Evolutionary conservation across 1,139 yeast species (phyloP), one percentile per base, ranked within the genome.

Genomic region (Blastobotrys persicus): DNA sequence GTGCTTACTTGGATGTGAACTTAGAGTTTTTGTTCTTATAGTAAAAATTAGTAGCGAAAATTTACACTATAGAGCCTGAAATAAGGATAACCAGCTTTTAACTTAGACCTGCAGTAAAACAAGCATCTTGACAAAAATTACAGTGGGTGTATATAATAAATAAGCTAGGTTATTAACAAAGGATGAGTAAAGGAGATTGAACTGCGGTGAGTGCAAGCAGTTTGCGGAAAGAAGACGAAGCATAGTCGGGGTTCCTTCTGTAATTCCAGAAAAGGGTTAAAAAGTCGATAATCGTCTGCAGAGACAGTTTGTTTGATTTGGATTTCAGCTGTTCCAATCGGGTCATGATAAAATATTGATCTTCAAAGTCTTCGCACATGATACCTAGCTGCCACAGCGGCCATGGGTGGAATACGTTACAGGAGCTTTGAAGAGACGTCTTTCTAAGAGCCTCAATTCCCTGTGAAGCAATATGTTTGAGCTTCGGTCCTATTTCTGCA

Each of bases 331-430:
- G 47, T 17, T 53, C 49, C 31, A 59, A 50, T 23, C 57, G 43
- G 19, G 51, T 39, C 13, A 51, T 37, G 18, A 58, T 46, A 2
- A 43, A 18, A 11, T 47, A 31, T 40, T 53, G 59, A 17, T 54
- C 55, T 2, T 33, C 44, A 7, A 41, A 45, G 4, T 44, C 32
- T 18, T 57, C 60, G 19, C 54, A 49, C n/a, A 48, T 47, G 7
- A 58, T 49, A 3, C 63, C 63, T 23, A 58, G 31, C 41, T 57
- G 56, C 60, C 60, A 59, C 20, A 59, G 31, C 14, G 62, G 55
- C 55, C 55, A 57, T 1, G 55, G 42, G 31, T 53, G 47, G 9
- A 49, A 16, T 7, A 47, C 41, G 28, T 49, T 50, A 23, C 41
- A 40, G n/a, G 43, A 50, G 45, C 44, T 52, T 44, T 11, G 48